These are phyloP conservation scores for Podospora anserina DNA, from an alignment of 495 filamentous ascomycete species.

Conservation along the genomic window DNA sequence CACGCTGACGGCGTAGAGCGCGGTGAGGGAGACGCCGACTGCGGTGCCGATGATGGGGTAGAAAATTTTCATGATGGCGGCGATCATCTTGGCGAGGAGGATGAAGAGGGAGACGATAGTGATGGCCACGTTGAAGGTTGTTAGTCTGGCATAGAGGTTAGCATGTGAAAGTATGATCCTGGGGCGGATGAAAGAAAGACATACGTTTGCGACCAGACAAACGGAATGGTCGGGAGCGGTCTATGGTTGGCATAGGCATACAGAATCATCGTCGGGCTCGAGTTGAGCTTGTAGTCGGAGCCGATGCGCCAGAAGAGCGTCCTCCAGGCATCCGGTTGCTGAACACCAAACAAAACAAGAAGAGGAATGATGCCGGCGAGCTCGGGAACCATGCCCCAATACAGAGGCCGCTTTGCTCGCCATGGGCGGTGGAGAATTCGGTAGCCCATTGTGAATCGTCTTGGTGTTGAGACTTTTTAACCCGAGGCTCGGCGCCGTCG, in stretches of 20 bases:
- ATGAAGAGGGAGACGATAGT: conserved; percentile 70
- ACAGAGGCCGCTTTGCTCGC: conserved; percentile 60
- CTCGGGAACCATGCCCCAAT: conserved; percentile 67
- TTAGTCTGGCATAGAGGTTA: conserved; percentile 53
- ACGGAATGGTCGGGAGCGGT: conserved; percentile 59
- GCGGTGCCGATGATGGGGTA: conserved; percentile 63
- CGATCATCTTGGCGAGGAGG: conserved; percentile 61
- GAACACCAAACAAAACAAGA: conserved; percentile 78
- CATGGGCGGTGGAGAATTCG: conserved; percentile 54
- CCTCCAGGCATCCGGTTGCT: conserved; percentile 73
- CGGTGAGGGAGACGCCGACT: conserved; percentile 56
- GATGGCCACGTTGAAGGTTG: conserved; percentile 78
- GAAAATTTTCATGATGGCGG: conserved; percentile 69
- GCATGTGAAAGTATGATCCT: conserved; percentile 12
- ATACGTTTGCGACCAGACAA: conserved; percentile 82
- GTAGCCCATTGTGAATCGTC: conserved; percentile 39
- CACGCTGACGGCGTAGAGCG: conserved; percentile 64
- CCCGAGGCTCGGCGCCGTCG: background rate
- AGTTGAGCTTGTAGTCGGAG: conserved; percentile 76
- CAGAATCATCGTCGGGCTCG: conserved; percentile 64
- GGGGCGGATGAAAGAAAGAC: conserved; percentile 27
- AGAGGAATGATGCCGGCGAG: conserved; percentile 63
- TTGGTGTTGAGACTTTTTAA: background rate
- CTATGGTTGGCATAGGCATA: conserved; percentile 77
- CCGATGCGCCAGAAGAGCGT: conserved; percentile 81